These are phyloP conservation scores for Plasmopara viticola DNA, from an alignment of 352 stramenopile genomes.

Conservation along the genomic window DNA sequence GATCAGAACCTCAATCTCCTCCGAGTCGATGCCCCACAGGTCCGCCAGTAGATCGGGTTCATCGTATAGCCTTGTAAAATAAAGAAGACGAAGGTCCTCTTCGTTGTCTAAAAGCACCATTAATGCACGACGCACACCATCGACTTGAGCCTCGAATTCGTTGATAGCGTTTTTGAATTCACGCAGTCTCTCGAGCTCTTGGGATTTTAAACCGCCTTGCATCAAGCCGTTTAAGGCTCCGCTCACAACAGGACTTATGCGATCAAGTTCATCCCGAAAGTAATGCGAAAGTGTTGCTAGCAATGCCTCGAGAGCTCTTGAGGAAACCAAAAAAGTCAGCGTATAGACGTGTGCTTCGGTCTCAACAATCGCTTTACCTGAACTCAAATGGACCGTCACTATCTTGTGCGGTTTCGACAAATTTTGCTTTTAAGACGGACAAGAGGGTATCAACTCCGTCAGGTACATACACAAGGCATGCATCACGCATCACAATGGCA, in stretches of 20 bases:
- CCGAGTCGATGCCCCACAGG: constrained; percentile 42
- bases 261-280: constrained; percentile 45
- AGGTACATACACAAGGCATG: constrained; percentile 45
- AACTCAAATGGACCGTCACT: constrained; percentile 48
- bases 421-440: constrained; percentile 40
- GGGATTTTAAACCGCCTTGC: constrained; percentile 32
- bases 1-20: constrained; percentile 51
- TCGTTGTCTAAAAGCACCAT: constrained; percentile 73
- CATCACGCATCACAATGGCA: constrained; percentile 45
- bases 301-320: constrained; percentile 42
- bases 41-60: constrained; percentile 29
- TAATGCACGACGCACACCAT: constrained; percentile 46
- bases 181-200: constrained; percentile 54
- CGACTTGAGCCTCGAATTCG: constrained; percentile 64
- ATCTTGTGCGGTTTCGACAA: constrained; percentile 34
- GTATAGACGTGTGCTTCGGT: not conserved
- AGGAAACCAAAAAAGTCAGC: not conserved
- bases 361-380: constrained; percentile 14
- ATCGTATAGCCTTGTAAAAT: constrained; percentile 44
- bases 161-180: constrained; percentile 74
- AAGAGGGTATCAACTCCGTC: constrained; percentile 34
- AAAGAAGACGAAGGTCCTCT: constrained; percentile 59
- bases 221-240: constrained; percentile 42
- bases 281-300: constrained; percentile 50
- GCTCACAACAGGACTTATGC: constrained; percentile 35